Percentiles rank a stretch among this genome's conserved stretches.
phyloP scores from a whole-genome alignment of 1,284 basidiomycete species.

The Meripilus lineatus region DNA sequence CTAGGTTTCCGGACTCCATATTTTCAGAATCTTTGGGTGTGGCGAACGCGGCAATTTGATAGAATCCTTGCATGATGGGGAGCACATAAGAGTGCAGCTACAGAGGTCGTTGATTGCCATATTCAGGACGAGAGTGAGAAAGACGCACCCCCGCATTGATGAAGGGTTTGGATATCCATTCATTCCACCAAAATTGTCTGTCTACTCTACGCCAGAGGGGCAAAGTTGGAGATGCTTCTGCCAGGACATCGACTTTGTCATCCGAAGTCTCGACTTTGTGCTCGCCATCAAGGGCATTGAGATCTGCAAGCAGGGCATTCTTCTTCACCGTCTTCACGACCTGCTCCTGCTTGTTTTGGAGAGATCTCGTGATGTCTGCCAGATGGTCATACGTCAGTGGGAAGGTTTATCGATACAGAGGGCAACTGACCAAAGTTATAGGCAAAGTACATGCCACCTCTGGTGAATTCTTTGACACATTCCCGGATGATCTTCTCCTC shows the following conservation, averaged over 20 bases:
- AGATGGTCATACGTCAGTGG: background rate
- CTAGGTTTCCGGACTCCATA: slow-evolving; percentile 38
- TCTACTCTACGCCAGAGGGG: slow-evolving; percentile 85
- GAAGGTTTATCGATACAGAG: background rate
- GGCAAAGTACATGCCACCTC: slow-evolving; percentile 79
- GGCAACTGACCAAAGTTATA: slow-evolving; percentile 62
- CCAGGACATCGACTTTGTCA: slow-evolving; percentile 46
- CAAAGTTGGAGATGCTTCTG: slow-evolving; percentile 65
- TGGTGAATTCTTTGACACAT: slow-evolving; percentile 62
- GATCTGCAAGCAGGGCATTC: slow-evolving; percentile 49
- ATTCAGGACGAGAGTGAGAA: background rate
- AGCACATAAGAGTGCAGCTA: slow-evolving; percentile 79
- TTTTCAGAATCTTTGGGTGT: slow-evolving; percentile 53
- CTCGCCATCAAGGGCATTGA: slow-evolving; percentile 39
- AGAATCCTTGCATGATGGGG: slow-evolving; percentile 88
- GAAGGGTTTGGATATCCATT: slow-evolving; percentile 72
- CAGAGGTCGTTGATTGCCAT: slow-evolving; percentile 1
- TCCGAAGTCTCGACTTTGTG: slow-evolving; percentile 24
- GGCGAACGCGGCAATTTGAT: slow-evolving; percentile 63
- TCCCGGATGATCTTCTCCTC: slow-evolving; percentile 77
- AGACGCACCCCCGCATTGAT: slow-evolving; percentile 65
- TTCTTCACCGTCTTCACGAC: slow-evolving; percentile 49
- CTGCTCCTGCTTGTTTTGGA: slow-evolving; percentile 75
- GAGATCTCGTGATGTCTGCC: slow-evolving; percentile 70
- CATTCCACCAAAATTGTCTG: slow-evolving; percentile 88